These are phyloP conservation scores for Daedaleopsis sinensis DNA, from an alignment of 768 basidiomycete species.

Conservation along the genomic window DNA sequence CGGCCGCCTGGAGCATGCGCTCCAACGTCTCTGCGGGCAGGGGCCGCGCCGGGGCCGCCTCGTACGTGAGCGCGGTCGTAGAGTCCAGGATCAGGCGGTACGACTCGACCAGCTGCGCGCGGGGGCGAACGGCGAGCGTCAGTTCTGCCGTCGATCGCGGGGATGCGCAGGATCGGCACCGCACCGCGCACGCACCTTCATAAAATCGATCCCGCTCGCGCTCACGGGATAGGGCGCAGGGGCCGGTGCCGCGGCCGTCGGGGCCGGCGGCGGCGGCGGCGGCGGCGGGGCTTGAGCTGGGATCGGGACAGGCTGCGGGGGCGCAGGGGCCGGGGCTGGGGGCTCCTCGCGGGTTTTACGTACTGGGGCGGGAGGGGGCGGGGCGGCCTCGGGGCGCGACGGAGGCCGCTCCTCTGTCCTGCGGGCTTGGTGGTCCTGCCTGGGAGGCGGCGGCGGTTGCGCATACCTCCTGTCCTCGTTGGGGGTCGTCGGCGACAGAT, in stretches of 20 bases:
- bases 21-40: conserved; percentile 41
- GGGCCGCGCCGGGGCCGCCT: conserved; percentile 26
- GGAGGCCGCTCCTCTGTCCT: conserved; percentile 27
- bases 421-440: conserved; percentile 18
- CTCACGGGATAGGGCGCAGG: conserved; percentile 26
- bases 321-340: conserved; percentile 14
- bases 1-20: conserved; percentile 48
- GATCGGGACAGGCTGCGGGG: conserved; percentile 2
- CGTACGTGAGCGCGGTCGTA: conserved; percentile 32
- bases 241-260: conserved; percentile 26
- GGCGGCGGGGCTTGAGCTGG: conserved; percentile 1
- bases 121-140: not conserved
- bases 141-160: too few species aligned
- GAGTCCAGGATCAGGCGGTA: conserved; percentile 48
- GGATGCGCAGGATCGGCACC: not conserved
- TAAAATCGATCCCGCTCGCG: conserved; percentile 38
- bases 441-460: conserved; percentile 16
- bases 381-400: conserved; percentile 14
- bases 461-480: conserved; percentile 21
- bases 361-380: conserved; percentile 18
- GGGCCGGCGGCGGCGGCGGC: not conserved
- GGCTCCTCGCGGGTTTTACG: conserved; percentile 22
- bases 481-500: conserved; percentile 7
- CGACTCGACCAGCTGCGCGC: conserved; percentile 44
- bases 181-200: conserved; percentile 36